Evolutionary conservation across 2,329 filamentous ascomycete genomes (phyloP).

Genomic region (Hypoxylon sp.): DNA sequence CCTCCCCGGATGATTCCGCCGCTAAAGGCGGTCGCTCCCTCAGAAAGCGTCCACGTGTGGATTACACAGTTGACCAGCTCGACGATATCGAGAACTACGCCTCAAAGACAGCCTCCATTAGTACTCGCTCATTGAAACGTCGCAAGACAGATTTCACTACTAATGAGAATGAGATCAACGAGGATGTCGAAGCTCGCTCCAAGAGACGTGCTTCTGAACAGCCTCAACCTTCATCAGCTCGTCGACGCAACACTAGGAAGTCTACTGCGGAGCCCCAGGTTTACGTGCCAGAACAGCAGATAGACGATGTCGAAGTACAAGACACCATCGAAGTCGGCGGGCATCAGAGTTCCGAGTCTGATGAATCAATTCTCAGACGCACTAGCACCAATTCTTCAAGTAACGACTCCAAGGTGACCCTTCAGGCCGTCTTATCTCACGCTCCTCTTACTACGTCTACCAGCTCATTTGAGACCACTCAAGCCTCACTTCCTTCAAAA

Average conservation of each 20-base stretch:
- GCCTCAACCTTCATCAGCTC: conserved; percentile 47
- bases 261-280: conserved; percentile 53
- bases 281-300: conserved; percentile 48
- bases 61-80: conserved; percentile 70
- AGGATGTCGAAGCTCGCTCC: conserved; percentile 46
- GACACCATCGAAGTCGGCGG: conserved; percentile 72
- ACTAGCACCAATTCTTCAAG: conserved; percentile 51
- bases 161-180: conserved; percentile 48
- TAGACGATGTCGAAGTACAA: conserved; percentile 66
- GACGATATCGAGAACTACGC: conserved; percentile 60
- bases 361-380: conserved; percentile 54
- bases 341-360: conserved; percentile 55
- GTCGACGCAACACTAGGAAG: conserved; percentile 50
- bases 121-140: conserved; percentile 52
- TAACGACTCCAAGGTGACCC: conserved; percentile 43
- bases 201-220: conserved; percentile 55
- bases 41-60: conserved; percentile 69
- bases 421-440: background rate
- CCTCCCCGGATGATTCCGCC: conserved; percentile 62
- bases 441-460: conserved; percentile 23
- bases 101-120: conserved; percentile 47
- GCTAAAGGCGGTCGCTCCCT: conserved; percentile 72
- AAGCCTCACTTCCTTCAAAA: conserved; percentile 18
- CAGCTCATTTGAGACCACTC: conserved; percentile 18
- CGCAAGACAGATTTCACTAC: conserved; percentile 50